Evolutionary conservation across 2,329 filamentous ascomycete genomes (phyloP), one percentile per base, ranked within the genome.

Genomic region (Clonostachys solani): DNA sequence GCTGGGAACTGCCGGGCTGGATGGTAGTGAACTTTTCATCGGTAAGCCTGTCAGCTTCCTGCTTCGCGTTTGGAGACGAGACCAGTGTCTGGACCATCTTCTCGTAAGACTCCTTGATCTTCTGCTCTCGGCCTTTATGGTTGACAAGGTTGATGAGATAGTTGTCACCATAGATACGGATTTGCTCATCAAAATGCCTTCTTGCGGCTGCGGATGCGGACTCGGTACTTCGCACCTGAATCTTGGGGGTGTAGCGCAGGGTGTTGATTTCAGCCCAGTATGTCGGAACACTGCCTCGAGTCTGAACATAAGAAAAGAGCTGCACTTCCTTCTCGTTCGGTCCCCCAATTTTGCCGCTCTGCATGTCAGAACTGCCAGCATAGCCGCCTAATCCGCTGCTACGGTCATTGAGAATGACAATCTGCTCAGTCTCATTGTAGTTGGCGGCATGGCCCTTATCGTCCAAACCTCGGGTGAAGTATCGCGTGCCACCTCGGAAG

Each of bases 131-230:
- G 13, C 95, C 95, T 62, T 90, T 95, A 56, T 96, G 90, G 64
- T 99, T 99, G 58, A 99, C 94, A 23, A 99, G 75, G 63, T 99
- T 99, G 65, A 99, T 92, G 49, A 99, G 77, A 69, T 94, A 97
- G 63, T 96, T 96, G 64, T 97, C 94, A 50, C 94, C 94, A 58
- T 99, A 99, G 29, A 96, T 71, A 48, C 81, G 78, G 56, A 99
- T 94, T 67, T 99, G 95, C 69, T 99, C 91, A 45, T 89, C 80
- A 62, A 99, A 96, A 67, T 99, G 94, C 56, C 84, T 86, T 59
- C 81, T 83, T 7, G 94, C 90, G 1, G 94, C 89, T 33, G 84
- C 74, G 1, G 89, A 68, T 1, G 91, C 91, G 4, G 83, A 83
- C 52, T 97, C 92, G 36, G 95, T 83, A 23, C 87, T 84, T 38